Conservation (phyloP, 257 asterid species). For the Euphrasia confusa region DNA sequence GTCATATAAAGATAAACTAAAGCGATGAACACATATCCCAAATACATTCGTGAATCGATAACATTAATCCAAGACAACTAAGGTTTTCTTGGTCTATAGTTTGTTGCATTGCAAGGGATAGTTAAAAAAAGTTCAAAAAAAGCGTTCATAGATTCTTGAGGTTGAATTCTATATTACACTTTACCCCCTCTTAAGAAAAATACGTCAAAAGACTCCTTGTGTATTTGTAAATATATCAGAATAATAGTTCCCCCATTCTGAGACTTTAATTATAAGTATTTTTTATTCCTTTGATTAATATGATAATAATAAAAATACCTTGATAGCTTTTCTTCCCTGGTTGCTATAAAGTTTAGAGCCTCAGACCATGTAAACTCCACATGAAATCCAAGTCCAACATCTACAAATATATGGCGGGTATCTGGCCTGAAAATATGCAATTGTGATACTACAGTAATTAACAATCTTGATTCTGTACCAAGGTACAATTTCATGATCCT, state of each 20-base stretch:
- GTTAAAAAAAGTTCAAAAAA: background rate
- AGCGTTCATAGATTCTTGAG: no score
- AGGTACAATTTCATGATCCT: background rate
- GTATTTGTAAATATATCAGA: background rate
- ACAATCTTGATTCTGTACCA: background rate
- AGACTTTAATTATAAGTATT: background rate
- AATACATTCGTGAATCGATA: background rate
- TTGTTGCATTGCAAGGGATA: background rate
- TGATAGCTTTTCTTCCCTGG: constrained; percentile 46
- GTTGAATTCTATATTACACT: no score
- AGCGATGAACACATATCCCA: background rate
- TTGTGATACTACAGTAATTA: background rate
- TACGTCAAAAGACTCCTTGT: background rate
- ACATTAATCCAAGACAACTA: background rate
- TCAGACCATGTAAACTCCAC: constrained; percentile 94
- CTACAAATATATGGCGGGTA: constrained; percentile 71
- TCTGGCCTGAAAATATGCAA: constrained; percentile 53
- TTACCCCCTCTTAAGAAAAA: background rate
- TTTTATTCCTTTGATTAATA: background rate
- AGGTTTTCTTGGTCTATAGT: background rate
- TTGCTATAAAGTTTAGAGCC: constrained; percentile 58
- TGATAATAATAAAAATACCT: constrained; percentile 30
- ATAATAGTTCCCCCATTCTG: background rate
- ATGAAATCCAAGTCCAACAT: constrained; percentile 82
- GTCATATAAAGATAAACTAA: background rate